Evolutionary conservation across 345 rosid genomes (phyloP), one percentile per base, ranked within the genome.

Genomic region (Acer saccharum): DNA sequence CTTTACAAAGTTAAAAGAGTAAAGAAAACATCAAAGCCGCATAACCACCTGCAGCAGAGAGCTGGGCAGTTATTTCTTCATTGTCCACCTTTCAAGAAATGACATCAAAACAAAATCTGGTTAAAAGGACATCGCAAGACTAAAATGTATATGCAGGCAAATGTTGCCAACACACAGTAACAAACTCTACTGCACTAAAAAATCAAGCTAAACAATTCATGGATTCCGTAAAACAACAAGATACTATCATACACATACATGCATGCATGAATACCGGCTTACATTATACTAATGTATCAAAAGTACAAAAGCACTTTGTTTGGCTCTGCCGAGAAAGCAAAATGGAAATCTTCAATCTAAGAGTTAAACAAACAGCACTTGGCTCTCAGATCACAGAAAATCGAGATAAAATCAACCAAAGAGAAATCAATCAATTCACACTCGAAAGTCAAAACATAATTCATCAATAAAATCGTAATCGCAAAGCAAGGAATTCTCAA

Each of bases 291-390:
- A 35, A 55, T 4, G 54, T 25, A 12, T 20, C 57, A 32, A 16
- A 20, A 10, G 8, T 3, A 3, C 18, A 71, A 60, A 73, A 54
- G 7, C 55, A 14, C 32, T 55, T 61, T 20, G 25, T 27, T 77
- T 41, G 71, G 72, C 61, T 35, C 2, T 35, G 20, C 74, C 71
- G 25, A 69, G 16, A 81, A 69, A 63, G 3, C 7, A 29, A 9
- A 27, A 50, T 7, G 10, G 6, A 23, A 29, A 25, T 13, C 58
- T 3, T 10, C 0, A 62, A 81, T 76, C 74, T 68, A 68, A 10
- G 27, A 74, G 27, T 14, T 25, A 48, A 64, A 55, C 74, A 18
- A 55, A 16, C 8, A 29, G 14, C 14, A 29, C 11, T 52, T 55
- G 6, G 17, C 23, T 16, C 1, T 0, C 21, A 13, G 13, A 20